Evolutionary conservation across 768 basidiomycete genomes (phyloP), one percentile per base, ranked within the genome.

Genomic region (Atractiella rhizophila): DNA sequence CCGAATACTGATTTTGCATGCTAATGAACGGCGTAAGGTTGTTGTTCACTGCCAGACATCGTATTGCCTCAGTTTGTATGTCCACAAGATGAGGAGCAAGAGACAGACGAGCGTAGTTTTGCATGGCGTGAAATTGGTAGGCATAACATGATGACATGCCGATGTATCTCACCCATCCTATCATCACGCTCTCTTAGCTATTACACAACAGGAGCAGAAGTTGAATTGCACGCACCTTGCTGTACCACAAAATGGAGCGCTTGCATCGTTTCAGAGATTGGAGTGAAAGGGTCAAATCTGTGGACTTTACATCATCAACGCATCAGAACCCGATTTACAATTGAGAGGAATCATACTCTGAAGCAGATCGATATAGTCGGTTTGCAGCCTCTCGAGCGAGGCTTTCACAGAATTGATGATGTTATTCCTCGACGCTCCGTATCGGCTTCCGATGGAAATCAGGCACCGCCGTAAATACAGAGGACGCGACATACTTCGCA

Each of bases 311-410:
- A 20, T 39, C 54, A 41, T 57, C 36, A 31, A 18, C 40, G 35
- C 54, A 47, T 57, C 49, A 54, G 18, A n/a, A 41, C 28, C 11
- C 16, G 35, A 18, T 36, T 31, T 28, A 37, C 34, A 13, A 16
- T 28, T 16, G 19, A 19, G 26, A 38, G n/a, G 28, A 28, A 13
- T n/a, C 13, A 28, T 21, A 13, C n/a, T 74, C 60, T 79, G 76
- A 7, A 78, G 58, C 2, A 79, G 58, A 51, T 80, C 79, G 50
- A 81, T 64, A 47, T 78, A 76, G 38, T 80, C 77, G 23, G 76
- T 56, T 34, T 77, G 72, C 2, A 81, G 63, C 15, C 76, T 65
- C 52, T 73, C 58, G 44, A 80, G 56, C 33, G 69, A 59, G 2
- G 49, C 54, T 40, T 66, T 56, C 39, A 68, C 60, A 0, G 69